Percentiles rank a stretch among this genome's conserved stretches.
These are phyloP conservation scores for Cenchrus fungigraminus DNA, from an alignment of 176 grass and related monocot species.

Conservation along the genomic window DNA sequence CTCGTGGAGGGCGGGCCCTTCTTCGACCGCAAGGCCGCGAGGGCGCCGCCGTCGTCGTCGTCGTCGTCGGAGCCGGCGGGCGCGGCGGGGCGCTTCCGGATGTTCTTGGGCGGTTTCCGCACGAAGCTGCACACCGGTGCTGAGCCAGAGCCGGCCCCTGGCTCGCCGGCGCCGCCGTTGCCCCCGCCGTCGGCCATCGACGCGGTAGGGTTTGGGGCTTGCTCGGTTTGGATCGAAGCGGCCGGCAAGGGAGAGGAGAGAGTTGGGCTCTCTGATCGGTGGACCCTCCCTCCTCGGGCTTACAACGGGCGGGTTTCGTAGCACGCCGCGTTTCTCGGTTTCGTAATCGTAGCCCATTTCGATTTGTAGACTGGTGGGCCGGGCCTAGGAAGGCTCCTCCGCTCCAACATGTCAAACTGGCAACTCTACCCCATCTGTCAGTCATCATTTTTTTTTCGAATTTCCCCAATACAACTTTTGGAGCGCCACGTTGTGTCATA, in stretches of 20 bases:
- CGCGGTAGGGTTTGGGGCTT: constrained; percentile 16
- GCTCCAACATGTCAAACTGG: too few relatives aligned
- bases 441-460: too few relatives aligned
- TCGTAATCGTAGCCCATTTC: neutral
- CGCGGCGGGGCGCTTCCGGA: constrained; percentile 65
- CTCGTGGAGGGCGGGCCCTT: constrained; percentile 40
- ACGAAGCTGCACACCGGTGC: constrained; percentile 69
- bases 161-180: neutral
- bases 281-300: neutral
- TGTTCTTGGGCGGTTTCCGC: constrained; percentile 76
- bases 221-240: neutral
- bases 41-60: constrained; percentile 34
- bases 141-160: constrained; percentile 38
- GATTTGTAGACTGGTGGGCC: neutral
- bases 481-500: too few relatives aligned
- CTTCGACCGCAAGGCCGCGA: constrained; percentile 41
- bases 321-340: neutral
- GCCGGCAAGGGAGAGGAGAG: neutral
- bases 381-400: neutral
- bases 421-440: too few relatives aligned
- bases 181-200: constrained; percentile 40
- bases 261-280: neutral
- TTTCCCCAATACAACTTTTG: too few relatives aligned
- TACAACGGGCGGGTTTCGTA: neutral
- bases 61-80: constrained; percentile 57